Evolutionary conservation across 768 basidiomycete genomes (phyloP).

Genomic region (Termitomyces eurrhizus): DNA sequence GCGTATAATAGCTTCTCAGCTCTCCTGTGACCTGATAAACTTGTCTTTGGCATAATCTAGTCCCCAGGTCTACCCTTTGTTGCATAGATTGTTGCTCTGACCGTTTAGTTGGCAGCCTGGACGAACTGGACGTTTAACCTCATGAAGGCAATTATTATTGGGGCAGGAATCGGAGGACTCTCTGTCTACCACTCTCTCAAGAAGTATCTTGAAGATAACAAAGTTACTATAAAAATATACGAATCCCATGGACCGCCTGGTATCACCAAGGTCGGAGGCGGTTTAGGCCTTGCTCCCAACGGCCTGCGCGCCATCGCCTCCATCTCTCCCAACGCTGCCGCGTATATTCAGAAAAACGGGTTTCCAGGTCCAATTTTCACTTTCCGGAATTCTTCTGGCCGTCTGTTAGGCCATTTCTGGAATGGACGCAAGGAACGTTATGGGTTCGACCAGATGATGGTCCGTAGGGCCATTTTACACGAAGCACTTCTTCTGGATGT

Average conservation of each 20-base stretch:
- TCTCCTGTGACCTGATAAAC: not conserved
- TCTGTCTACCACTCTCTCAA: constrained; percentile 27
- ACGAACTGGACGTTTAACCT: not conserved
- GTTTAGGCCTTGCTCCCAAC: constrained; percentile 36
- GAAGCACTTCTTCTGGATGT: constrained; percentile 29
- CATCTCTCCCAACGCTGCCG: constrained; percentile 25
- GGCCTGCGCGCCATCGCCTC: constrained; percentile 31
- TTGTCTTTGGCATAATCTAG: not conserved
- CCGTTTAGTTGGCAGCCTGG: not conserved
- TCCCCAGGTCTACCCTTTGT: constrained; percentile 7
- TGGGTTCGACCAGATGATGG: constrained; percentile 29
- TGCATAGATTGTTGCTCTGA: constrained; percentile 5
- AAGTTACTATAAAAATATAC: constrained; percentile 23
- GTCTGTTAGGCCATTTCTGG: constrained; percentile 26
- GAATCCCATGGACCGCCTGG: constrained; percentile 29
- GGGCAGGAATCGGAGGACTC: constrained; percentile 32
- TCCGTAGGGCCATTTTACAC: constrained; percentile 29
- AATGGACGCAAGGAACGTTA: constrained; percentile 27
- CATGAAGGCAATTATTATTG: constrained; percentile 33
- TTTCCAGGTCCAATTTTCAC: constrained; percentile 8
- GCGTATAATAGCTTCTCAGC: not conserved
- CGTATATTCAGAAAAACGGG: constrained; percentile 24
- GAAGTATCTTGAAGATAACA: constrained; percentile 23
- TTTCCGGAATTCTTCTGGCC: constrained; percentile 28
- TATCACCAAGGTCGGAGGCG: constrained; percentile 29